These are phyloP conservation scores for Helianthus tuberosus DNA, from an alignment of 129 eudicot genomes.

Conservation along the genomic window DNA sequence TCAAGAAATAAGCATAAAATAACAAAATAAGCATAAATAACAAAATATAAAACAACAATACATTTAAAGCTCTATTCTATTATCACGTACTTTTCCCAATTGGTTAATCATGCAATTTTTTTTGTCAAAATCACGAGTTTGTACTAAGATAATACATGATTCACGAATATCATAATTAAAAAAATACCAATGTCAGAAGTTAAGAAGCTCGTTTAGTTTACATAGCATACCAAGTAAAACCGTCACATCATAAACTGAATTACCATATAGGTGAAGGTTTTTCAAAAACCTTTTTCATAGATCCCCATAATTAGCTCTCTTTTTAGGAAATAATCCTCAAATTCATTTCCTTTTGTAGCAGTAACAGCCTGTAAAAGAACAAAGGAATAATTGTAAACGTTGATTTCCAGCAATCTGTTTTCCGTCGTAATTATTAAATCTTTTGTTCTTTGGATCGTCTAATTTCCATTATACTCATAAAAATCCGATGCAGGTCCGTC, in stretches of 20 bases:
- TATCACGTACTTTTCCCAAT: too few species aligned
- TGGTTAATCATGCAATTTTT: too few species aligned
- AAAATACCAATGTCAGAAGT: too few species aligned
- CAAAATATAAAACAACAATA: not conserved
- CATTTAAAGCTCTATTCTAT: not conserved
- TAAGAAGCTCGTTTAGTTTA: not conserved
- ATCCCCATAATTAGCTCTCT: constrained; percentile 73
- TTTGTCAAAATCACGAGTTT: too few species aligned
- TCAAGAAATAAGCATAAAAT: too few species aligned
- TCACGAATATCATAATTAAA: too few species aligned
- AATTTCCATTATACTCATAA: not conserved
- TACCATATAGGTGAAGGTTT: constrained; percentile 87
- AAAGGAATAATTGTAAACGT: not conserved
- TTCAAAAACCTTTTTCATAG: constrained; percentile 44
- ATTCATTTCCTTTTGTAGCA: constrained; percentile 77
- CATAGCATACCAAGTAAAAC: not conserved
- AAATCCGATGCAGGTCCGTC: not conserved
- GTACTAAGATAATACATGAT: too few species aligned
- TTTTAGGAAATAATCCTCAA: constrained; percentile 72
- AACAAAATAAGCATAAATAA: constrained; percentile 12
- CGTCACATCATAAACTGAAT: too few species aligned
- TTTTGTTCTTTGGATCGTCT: not conserved
- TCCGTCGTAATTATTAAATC: not conserved
- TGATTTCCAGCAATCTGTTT: not conserved
- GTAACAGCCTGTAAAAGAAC: constrained; percentile 61